A percentile compares a stretch with the other conserved stretches of the same genome.
Conservation (phyloP, 306 rosid species). For the Lupinus albus region DNA sequence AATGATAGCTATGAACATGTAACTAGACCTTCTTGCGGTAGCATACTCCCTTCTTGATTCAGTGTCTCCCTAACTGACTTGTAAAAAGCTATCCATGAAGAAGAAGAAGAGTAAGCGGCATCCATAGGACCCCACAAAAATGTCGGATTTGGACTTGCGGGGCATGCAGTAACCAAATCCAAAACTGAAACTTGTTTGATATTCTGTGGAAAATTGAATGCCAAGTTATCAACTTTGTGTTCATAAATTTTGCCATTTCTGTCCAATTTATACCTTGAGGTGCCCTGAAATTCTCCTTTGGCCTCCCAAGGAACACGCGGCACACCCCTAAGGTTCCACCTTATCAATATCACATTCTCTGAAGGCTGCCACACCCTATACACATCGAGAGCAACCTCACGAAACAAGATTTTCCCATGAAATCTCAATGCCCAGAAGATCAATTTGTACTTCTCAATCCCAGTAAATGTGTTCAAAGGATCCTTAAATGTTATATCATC, state of each 20-base stretch:
- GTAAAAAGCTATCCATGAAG: constrained; percentile 82
- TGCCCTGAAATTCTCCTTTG: constrained; percentile 91
- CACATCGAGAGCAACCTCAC: constrained; percentile 79
- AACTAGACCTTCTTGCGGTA: constrained; percentile 72
- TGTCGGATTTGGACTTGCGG: constrained; percentile 87
- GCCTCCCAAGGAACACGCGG: constrained; percentile 97
- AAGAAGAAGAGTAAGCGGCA: constrained; percentile 51
- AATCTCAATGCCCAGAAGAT: constrained; percentile 94
- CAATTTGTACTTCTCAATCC: constrained; percentile 84
- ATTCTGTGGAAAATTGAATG: constrained; percentile 76
- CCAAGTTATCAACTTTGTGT: constrained; percentile 88
- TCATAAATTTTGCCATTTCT: constrained; percentile 85
- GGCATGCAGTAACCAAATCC: constrained; percentile 84
- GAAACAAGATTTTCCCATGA: constrained; percentile 79
- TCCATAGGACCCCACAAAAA: constrained; percentile 72
- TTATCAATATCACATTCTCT: constrained; percentile 77
- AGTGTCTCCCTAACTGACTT: constrained; percentile 68
- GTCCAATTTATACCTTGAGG: constrained; percentile 82
- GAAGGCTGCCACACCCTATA: constrained; percentile 94
- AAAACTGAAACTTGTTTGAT: constrained; percentile 75
- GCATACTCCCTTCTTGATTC: constrained; percentile 56
- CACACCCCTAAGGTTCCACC: constrained; percentile 89
- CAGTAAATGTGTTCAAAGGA: constrained; percentile 81
- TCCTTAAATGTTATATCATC: constrained; percentile 81
- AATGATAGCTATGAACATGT: constrained; percentile 58